Base-by-base conservation (phyloP, 2,329 filamentous ascomycete species). In the Coniochaeta sp. region DNA sequence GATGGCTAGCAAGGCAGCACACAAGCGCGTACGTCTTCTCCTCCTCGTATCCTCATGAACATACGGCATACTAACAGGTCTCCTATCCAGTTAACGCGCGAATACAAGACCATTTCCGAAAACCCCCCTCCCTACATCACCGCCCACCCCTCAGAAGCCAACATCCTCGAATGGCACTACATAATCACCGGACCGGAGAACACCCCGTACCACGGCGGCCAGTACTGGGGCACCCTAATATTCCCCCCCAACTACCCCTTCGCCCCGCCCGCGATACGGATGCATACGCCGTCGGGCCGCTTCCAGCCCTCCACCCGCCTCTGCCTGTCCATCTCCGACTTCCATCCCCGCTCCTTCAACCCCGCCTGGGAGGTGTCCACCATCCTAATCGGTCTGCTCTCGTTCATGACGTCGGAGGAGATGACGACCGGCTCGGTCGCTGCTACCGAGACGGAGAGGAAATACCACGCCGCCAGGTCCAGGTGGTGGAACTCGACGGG, bases 321-420 rank as follows among this genome's bases (percentile, higher is more conserved):
- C 20, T 99, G 94, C 64, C 85, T 99, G 47, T 95, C 89, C 65
- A 99, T 99, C 63, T 92, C 86, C 61, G 94, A 99, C 67, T 99
- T 97, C 71, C 94, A 99, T 66, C 94, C 94, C 4, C 95, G 95
- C 69, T 92, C 87, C 26, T 99, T 97, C 76, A 99, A 99, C 67
- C 94, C 94, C 2, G 91, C 94, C 1, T 99, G 94, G 94, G 92
- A 96, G 65, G 94, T 99, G 7, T 92, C 87, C 51, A 99, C 94
- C 0, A 99, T 99, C 57, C 75, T 99, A 14, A 95, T 95, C 51
- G 94, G 94, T 9, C 80, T 99, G 26, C 76, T 97, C 56, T 95
- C 88, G 33, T 99, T 99, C 71, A 99, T 99, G 94, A 97, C 92
- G 2, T 90, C 89, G 58, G 92, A 99, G 65, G 94, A 99, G 73